phyloP scores from a whole-genome alignment of 176 grass and related monocot species.

The Avena eriantha region DNA sequence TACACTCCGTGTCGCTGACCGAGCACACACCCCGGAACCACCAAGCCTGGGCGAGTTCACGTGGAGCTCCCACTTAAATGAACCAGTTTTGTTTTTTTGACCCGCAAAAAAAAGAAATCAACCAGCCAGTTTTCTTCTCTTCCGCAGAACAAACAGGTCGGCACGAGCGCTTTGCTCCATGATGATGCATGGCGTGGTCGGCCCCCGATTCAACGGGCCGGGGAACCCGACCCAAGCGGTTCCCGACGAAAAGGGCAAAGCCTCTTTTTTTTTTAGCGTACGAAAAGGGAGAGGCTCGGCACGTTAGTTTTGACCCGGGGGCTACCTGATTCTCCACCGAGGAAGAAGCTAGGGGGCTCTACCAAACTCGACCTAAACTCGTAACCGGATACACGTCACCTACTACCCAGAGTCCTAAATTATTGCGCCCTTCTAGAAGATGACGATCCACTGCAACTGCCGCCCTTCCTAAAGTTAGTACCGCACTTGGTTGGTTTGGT shows the following conservation, averaged over 20 bases:
- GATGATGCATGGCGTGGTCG: too few species aligned
- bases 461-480: not conserved
- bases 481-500: not conserved
- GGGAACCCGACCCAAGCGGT: not conserved
- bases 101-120: too few species aligned
- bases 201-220: not conserved
- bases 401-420: constrained; percentile 35
- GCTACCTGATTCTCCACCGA: not conserved
- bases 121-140: too few species aligned
- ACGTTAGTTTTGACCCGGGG: constrained; percentile 40
- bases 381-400: constrained; percentile 37
- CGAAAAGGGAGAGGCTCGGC: constrained; percentile 34
- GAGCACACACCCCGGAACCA: too few species aligned
- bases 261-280: not conserved
- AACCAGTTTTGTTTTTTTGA: too few species aligned
- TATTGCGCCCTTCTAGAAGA: constrained; percentile 31
- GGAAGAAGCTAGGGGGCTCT: not conserved
- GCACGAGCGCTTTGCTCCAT: too few species aligned
- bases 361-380: constrained; percentile 54
- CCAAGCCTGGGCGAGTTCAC: too few species aligned
- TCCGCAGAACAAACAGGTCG: too few species aligned
- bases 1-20: too few species aligned
- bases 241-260: not conserved
- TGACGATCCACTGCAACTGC: constrained; percentile 13
- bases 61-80: too few species aligned